Evolutionary conservation across 352 stramenopile species (phyloP).

Genomic region (Phytophthora boehmeriae): DNA sequence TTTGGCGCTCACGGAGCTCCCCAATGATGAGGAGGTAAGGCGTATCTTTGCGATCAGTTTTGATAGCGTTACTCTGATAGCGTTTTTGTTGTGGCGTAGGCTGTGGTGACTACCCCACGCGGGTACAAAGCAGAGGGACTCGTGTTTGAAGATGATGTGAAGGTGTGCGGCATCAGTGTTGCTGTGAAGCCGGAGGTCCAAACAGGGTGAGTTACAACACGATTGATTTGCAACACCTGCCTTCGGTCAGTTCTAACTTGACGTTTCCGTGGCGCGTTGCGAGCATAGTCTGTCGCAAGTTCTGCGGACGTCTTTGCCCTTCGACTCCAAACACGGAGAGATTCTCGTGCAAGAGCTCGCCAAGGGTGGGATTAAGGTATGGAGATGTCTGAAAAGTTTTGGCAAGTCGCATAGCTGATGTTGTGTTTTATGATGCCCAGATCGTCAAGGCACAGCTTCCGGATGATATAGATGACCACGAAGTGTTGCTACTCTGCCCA

Average conservation of each 20-base stretch:
- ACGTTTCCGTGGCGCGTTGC: not conserved
- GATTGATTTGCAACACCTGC: not conserved
- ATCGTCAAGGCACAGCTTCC: slow-evolving; percentile 62
- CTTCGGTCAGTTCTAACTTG: slow-evolving; percentile 2
- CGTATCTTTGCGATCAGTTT: not conserved
- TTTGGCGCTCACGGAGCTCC: slow-evolving; percentile 76
- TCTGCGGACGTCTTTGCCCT: slow-evolving; percentile 62
- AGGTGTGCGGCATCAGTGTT: slow-evolving; percentile 76
- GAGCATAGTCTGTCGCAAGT: slow-evolving; percentile 51
- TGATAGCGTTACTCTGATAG: slow-evolving; percentile 2
- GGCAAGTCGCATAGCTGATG: not conserved
- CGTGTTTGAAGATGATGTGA: slow-evolving; percentile 79
- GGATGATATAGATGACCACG: slow-evolving; percentile 64
- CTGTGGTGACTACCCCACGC: slow-evolving; percentile 74
- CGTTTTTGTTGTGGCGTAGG: slow-evolving; percentile 28
- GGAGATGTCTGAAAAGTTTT: not conserved
- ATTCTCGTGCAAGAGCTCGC: slow-evolving; percentile 55
- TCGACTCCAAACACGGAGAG: slow-evolving; percentile 65
- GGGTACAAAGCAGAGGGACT: slow-evolving; percentile 78
- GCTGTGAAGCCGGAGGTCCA: slow-evolving; percentile 53
- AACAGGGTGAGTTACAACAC: slow-evolving; percentile 34
- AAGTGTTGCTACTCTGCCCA: slow-evolving; percentile 73
- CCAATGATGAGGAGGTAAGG: slow-evolving; percentile 78
- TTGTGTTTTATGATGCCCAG: slow-evolving; percentile 10
- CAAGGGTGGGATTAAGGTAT: slow-evolving; percentile 56